A percentile compares a stretch with the other conserved stretches of the same genome.
These are phyloP conservation scores for Glaciozyma martinii DNA, from an alignment of 768 basidiomycete species.

Conservation along the genomic window DNA sequence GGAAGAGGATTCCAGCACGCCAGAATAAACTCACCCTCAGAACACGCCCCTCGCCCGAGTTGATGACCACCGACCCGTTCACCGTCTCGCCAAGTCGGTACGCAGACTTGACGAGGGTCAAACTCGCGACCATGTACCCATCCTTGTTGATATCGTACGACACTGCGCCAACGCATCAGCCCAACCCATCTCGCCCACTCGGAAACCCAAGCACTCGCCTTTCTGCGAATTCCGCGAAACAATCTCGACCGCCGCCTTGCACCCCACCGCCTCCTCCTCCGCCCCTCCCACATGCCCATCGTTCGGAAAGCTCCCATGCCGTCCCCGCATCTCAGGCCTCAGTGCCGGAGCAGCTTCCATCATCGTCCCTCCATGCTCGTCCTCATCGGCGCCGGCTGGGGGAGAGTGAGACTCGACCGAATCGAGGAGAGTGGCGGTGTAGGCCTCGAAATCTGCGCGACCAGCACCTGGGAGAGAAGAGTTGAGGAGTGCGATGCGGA, in stretches of 20 bases:
- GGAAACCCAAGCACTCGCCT: conserved; percentile 45
- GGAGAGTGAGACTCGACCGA: conserved; percentile 26
- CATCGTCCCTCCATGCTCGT: conserved; percentile 3
- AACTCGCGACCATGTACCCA: conserved; percentile 72
- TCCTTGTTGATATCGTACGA: conserved; percentile 96
- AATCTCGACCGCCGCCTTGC: conserved; percentile 79
- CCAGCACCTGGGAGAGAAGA: conserved; percentile 6
- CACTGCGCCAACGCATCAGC: conserved; percentile 45
- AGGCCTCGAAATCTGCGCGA: conserved; percentile 35
- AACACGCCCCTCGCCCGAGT: conserved; percentile 65
- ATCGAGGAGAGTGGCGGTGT: conserved; percentile 37
- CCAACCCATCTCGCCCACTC: background rate
- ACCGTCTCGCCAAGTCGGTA: conserved; percentile 90
- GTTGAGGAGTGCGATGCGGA: rapidly evolving
- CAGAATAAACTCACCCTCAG: conserved; percentile 54
- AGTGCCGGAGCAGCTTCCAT: conserved; percentile 20
- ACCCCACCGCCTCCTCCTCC: conserved; percentile 35
- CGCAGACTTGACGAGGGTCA: conserved; percentile 85
- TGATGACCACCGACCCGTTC: conserved; percentile 76
- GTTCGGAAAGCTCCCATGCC: background rate
- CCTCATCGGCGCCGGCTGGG: background rate
- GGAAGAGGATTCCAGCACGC: conserved; percentile 39
- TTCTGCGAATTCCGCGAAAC: conserved; percentile 82
- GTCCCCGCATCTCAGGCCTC: conserved; percentile 26
- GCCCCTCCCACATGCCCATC: background rate